Evolutionary conservation across 352 stramenopile genomes (phyloP).

Genomic region (Phytophthora agathidicida): DNA sequence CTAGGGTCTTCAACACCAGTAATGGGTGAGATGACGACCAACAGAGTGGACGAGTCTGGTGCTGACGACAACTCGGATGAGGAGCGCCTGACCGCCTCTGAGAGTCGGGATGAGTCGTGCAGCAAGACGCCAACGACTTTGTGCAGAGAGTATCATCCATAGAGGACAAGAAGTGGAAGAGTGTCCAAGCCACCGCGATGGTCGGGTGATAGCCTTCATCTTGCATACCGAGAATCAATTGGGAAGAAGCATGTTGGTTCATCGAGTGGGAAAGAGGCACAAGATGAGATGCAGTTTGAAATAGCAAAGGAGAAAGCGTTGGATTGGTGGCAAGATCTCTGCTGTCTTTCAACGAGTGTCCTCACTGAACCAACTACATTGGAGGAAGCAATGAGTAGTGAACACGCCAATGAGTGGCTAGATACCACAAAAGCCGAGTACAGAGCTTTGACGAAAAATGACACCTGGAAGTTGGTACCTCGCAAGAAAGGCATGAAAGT

Average conservation of each 20-base stretch:
- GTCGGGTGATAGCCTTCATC: background rate
- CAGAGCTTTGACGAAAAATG: conserved; percentile 1
- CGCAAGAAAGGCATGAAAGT: conserved; percentile 5
- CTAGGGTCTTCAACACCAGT: too few species aligned
- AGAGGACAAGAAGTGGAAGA: conserved; percentile 4
- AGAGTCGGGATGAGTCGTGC: background rate
- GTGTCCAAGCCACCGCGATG: background rate
- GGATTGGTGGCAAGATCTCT: conserved; percentile 14
- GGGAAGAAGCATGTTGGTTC: background rate
- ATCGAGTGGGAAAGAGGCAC: conserved; percentile 1
- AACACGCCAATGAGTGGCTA: background rate
- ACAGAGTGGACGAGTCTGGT: background rate
- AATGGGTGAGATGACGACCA: too few species aligned
- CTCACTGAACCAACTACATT: background rate
- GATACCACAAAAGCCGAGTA: background rate
- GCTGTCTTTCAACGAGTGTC: background rate
- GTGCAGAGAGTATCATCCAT: background rate
- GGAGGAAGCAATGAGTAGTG: background rate
- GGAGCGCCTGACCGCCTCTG: background rate
- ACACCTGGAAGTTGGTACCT: conserved; percentile 5
- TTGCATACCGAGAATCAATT: background rate
- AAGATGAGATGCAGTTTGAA: conserved; percentile 2
- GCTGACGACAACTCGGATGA: background rate
- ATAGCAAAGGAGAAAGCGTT: conserved; percentile 6
- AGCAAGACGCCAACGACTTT: background rate